These are phyloP conservation scores for Candida endomychidarum DNA, from an alignment of 805 yeast species.

Conservation along the genomic window DNA sequence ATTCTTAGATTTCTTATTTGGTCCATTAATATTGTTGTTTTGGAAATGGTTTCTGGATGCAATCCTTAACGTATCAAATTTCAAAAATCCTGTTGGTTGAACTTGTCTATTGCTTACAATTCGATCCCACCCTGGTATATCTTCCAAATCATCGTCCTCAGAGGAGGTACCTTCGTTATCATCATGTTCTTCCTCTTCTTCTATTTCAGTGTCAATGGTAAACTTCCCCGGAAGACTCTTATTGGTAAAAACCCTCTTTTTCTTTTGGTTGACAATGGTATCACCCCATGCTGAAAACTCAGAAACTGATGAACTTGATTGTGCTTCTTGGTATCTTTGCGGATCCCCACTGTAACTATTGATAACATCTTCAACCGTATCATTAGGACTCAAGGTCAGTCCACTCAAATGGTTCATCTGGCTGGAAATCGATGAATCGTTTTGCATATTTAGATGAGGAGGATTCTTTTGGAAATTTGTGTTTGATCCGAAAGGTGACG, in stretches of 20 bases:
- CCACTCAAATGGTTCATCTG: no score
- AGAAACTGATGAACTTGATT: neutral
- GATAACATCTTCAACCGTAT: slow-evolving; percentile 7
- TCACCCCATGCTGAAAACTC: neutral
- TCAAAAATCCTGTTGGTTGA: slow-evolving; percentile 15
- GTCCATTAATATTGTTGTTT: slow-evolving; percentile 1
- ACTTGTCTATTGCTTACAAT: neutral
- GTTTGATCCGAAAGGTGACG: neutral
- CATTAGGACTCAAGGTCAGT: neutral
- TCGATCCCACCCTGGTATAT: slow-evolving; percentile 5
- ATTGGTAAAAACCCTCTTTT: neutral
- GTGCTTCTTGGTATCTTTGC: no score
- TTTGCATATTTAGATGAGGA: no score
- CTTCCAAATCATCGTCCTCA: neutral
- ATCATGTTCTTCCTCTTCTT: neutral
- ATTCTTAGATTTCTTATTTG: slow-evolving; percentile 5
- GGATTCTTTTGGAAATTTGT: no score
- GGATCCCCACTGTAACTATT: slow-evolving; percentile 7
- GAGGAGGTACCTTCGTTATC: neutral
- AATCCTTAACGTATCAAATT: slow-evolving; percentile 14
- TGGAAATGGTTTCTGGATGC: slow-evolving; percentile 10
- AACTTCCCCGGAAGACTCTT: neutral
- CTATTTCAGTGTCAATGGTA: slow-evolving; percentile 1
- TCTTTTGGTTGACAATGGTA: neutral
- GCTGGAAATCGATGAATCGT: no score